Evolutionary conservation across 1,284 basidiomycete genomes (phyloP).

Genomic region (Leccinum insigne): DNA sequence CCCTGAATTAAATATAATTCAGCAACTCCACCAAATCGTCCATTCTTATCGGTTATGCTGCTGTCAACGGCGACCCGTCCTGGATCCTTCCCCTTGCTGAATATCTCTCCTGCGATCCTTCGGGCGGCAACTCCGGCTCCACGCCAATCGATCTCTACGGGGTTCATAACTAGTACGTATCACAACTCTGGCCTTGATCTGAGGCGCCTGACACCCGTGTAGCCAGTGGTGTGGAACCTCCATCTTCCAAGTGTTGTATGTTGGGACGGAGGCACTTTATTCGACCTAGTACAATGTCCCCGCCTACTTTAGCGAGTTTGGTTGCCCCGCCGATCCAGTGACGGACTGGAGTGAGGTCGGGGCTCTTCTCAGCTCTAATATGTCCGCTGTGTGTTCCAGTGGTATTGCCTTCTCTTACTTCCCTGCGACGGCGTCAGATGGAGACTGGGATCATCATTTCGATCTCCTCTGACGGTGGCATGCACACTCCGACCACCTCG

Average conservation of each 20-base stretch:
- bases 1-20: background rate
- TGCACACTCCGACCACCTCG: too few relatives aligned
- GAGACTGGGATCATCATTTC: constrained; percentile 81
- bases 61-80: constrained; percentile 71
- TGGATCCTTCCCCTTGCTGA: constrained; percentile 76
- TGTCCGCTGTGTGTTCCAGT: constrained; percentile 84
- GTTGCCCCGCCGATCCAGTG: constrained; percentile 65
- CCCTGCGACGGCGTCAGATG: constrained; percentile 61
- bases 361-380: constrained; percentile 71
- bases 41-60: constrained; percentile 82
- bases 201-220: constrained; percentile 12
- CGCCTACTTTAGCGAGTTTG: constrained; percentile 92
- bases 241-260: constrained; percentile 57
- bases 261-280: constrained; percentile 52
- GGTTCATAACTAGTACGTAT: constrained; percentile 71
- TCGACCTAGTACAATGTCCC: constrained; percentile 68
- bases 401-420: constrained; percentile 91
- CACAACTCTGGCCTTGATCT: constrained; percentile 2
- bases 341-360: constrained; percentile 82
- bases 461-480: constrained; percentile 55
- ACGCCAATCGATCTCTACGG: constrained; percentile 85
- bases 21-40: constrained; percentile 68
- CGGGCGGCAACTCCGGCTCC: constrained; percentile 50
- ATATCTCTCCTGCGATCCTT: constrained; percentile 79
- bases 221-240: constrained; percentile 83